Evolutionary conservation across 1,284 basidiomycete species (phyloP).

Genomic region (Coniophora puteana): DNA sequence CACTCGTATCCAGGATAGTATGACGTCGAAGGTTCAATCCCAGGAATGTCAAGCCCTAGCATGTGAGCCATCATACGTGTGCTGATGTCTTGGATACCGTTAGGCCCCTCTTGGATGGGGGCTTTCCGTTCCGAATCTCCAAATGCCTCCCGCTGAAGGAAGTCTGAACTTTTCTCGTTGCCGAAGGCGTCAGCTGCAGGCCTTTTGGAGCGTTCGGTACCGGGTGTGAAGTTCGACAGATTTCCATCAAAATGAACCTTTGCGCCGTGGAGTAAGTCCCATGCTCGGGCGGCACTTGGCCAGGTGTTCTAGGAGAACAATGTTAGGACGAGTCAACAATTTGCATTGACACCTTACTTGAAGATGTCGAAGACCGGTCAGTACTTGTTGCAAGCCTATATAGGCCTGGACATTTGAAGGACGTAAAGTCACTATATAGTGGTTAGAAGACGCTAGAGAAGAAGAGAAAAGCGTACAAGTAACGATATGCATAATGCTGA

Average conservation of each 20-base stretch:
- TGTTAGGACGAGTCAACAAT: constrained; percentile 3
- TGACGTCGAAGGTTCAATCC: constrained; percentile 57
- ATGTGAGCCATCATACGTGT: constrained; percentile 68
- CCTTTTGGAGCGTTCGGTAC: constrained; percentile 51
- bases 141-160: constrained; percentile 42
- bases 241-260: constrained; percentile 51
- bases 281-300: constrained; percentile 72
- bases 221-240: constrained; percentile 29
- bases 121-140: constrained; percentile 20
- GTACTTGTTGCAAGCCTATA: constrained; percentile 62
- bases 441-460: constrained; percentile 4
- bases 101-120: constrained; percentile 16
- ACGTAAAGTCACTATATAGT: constrained; percentile 54
- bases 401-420: constrained; percentile 69
- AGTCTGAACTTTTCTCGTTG: constrained; percentile 44
- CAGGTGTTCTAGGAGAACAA: constrained; percentile 44
- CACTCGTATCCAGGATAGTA: constrained; percentile 72
- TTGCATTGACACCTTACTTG: constrained; percentile 41
- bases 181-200: constrained; percentile 66
- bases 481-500: constrained; percentile 79
- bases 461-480: constrained; percentile 46
- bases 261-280: constrained; percentile 68
- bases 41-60: constrained; percentile 59
- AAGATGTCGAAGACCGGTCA: constrained; percentile 68
- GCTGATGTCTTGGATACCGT: constrained; percentile 54